Evolutionary conservation across 768 basidiomycete genomes (phyloP).

Genomic region (Clitopilus hobsonii): DNA sequence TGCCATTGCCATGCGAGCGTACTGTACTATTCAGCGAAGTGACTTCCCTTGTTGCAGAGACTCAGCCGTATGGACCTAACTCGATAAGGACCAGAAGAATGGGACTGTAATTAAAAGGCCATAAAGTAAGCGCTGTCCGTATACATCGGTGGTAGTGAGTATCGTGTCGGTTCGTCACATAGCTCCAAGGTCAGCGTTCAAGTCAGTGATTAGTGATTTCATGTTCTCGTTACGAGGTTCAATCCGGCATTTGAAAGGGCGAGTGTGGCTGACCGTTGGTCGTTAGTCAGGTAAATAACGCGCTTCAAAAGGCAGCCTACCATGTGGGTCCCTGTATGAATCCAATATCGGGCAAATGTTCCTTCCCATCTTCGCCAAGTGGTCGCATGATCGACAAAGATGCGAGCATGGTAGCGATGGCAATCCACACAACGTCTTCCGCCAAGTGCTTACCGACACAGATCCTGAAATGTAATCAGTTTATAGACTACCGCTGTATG

Average conservation of each 20-base stretch:
- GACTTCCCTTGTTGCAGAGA: no score
- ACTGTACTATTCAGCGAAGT: no score
- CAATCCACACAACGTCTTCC: constrained; percentile 31
- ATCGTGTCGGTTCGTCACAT: neutral
- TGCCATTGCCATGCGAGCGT: no score
- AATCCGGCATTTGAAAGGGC: constrained; percentile 9
- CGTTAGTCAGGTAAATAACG: neutral
- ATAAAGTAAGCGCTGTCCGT: neutral
- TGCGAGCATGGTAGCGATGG: constrained; percentile 14
- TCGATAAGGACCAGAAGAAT: no score
- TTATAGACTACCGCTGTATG: neutral
- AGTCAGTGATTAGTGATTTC: constrained; percentile 1
- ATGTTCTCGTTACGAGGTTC: constrained; percentile 4
- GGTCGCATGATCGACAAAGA: constrained; percentile 32
- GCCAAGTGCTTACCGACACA: constrained; percentile 41
- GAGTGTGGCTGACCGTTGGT: constrained; percentile 2
- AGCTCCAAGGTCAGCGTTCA: neutral
- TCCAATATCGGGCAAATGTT: constrained; percentile 28
- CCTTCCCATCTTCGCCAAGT: constrained; percentile 24
- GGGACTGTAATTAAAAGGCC: no score
- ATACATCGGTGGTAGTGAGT: neutral
- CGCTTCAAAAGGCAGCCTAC: constrained; percentile 1
- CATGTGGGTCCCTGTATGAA: constrained; percentile 21
- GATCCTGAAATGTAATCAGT: constrained; percentile 12
- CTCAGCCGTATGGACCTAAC: no score